phyloP scores from a whole-genome alignment of 495 filamentous ascomycete species.

The Aspergillus cavernicola region DNA sequence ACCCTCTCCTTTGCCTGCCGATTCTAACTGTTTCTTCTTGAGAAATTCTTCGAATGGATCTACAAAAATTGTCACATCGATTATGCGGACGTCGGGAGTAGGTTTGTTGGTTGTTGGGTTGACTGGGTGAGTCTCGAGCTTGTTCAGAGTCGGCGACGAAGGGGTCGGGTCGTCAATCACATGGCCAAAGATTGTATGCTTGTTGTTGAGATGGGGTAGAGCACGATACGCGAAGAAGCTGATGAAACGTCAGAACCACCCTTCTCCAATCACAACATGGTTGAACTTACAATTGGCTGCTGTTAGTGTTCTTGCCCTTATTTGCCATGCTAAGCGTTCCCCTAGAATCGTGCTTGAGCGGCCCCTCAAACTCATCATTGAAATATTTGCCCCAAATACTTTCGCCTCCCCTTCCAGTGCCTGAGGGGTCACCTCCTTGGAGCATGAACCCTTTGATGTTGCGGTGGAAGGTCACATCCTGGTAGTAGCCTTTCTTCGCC shows the following conservation, averaged over 20 bases:
- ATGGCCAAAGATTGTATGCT: slow-evolving; percentile 92
- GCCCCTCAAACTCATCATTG: slow-evolving; percentile 88
- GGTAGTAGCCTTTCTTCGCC: slow-evolving; percentile 86
- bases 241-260: slow-evolving; percentile 9
- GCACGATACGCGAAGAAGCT: slow-evolving; percentile 84
- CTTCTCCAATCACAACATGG: neutral
- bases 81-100: slow-evolving; percentile 68
- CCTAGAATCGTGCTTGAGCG: slow-evolving; percentile 69
- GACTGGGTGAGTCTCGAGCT: slow-evolving; percentile 68
- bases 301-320: slow-evolving; percentile 96
- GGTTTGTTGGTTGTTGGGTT: slow-evolving; percentile 68
- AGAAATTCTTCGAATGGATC: slow-evolving; percentile 94
- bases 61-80: slow-evolving; percentile 80
- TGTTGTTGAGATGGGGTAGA: slow-evolving; percentile 79
- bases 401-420: slow-evolving; percentile 78
- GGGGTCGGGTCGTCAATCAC: slow-evolving; percentile 73
- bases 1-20: slow-evolving; percentile 36
- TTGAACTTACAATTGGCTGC: slow-evolving; percentile 69
- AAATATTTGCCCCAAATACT: slow-evolving; percentile 91
- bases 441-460: slow-evolving; percentile 98
- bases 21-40: slow-evolving; percentile 49
- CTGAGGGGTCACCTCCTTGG: slow-evolving; percentile 72
- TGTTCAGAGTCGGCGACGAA: slow-evolving; percentile 54
- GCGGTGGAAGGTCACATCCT: slow-evolving; percentile 76
- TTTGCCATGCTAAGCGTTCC: slow-evolving; percentile 94